Evolutionary conservation across 495 filamentous ascomycete species (phyloP).

Genomic region (Jackrogersella multiformis): DNA sequence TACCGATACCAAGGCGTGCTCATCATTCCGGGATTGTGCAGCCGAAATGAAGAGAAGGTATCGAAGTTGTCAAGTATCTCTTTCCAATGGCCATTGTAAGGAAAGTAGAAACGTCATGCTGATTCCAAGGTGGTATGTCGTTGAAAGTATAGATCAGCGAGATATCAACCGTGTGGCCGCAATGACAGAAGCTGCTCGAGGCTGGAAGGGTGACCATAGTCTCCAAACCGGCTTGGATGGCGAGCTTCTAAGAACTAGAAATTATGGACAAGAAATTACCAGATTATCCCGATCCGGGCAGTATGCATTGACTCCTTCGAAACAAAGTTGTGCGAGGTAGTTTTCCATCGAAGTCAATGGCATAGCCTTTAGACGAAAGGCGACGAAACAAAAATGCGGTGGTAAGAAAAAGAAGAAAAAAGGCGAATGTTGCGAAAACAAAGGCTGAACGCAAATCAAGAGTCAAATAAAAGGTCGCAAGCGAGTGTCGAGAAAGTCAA

Average conservation of each 20-base stretch:
- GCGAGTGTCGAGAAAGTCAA: conserved; percentile 49
- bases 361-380: conserved; percentile 16
- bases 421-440: conserved; percentile 29
- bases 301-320: conserved; percentile 16
- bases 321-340: conserved; percentile 8
- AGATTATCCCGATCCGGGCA: conserved; percentile 41
- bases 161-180: conserved; percentile 5
- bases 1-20: conserved; percentile 42
- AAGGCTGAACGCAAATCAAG: conserved; percentile 12
- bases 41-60: conserved; percentile 42
- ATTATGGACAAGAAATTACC: conserved; percentile 51
- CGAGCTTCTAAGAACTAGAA: conserved; percentile 32
- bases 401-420: conserved; percentile 28
- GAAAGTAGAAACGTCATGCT: conserved; percentile 1
- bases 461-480: conserved; percentile 43
- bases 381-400: conserved; percentile 13
- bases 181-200: background rate
- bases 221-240: background rate
- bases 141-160: background rate
- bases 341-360: conserved; percentile 13
- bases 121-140: conserved; percentile 20
- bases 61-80: conserved; percentile 32
- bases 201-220: background rate
- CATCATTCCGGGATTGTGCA: conserved; percentile 38
- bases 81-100: conserved; percentile 25